Percentiles rank a stretch among this genome's conserved stretches.
phyloP scores from a whole-genome alignment of 2,329 filamentous ascomycete genomes.

The Cryphonectria japonica region DNA sequence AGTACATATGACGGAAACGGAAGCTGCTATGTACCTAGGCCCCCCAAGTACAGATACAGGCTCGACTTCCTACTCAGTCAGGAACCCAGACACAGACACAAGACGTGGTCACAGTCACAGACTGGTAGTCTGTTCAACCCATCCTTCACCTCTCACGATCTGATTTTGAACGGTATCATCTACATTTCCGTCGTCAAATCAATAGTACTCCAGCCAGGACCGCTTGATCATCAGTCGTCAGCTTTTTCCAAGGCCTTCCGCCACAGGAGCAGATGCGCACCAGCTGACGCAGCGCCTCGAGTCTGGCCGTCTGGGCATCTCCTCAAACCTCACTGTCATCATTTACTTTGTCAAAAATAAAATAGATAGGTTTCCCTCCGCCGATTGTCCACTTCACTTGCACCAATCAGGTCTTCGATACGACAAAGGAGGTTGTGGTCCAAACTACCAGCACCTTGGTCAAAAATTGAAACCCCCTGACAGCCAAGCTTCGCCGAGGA shows the following conservation, averaged over 20 bases:
- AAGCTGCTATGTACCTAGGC: neutral
- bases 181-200: neutral
- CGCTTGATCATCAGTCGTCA: neutral
- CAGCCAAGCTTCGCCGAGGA: neutral
- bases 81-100: neutral
- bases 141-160: too few relatives aligned
- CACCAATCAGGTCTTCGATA: neutral
- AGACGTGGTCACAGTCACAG: neutral
- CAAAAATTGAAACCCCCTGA: neutral
- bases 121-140: neutral
- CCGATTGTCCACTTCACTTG: neutral
- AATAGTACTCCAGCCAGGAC: constrained; percentile 4
- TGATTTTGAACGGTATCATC: neutral
- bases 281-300: constrained; percentile 4
- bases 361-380: neutral
- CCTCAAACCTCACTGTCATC: neutral
- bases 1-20: constrained; percentile 6
- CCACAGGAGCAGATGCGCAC: constrained; percentile 2
- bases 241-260: constrained; percentile 8
- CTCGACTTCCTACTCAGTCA: neutral
- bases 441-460: neutral
- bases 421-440: neutral
- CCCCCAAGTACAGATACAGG: constrained; percentile 5
- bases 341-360: neutral
- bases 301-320: neutral